Evolutionary conservation across 495 filamentous ascomycete genomes (phyloP), one percentile per base, ranked within the genome.

Genomic region (Penicillium flavigenum): DNA sequence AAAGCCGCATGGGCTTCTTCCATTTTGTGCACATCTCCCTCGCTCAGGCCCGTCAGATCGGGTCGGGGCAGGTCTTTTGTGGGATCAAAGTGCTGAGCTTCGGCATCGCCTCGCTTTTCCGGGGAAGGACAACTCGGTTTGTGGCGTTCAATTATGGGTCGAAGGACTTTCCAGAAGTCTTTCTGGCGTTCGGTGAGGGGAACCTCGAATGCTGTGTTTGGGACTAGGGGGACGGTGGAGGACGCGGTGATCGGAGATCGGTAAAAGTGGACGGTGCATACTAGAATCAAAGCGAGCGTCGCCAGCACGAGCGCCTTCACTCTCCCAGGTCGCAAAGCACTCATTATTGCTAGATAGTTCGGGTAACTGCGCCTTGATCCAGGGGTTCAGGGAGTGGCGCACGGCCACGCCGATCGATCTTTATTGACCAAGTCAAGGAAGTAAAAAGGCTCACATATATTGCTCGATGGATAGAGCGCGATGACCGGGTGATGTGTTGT

Each of bases 1-100:
- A 79, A 83, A 1, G 58, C 58, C 24, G 73, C 68, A 66, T 83
- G 80, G 3, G 73, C 71, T 34, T 68, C 64, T 31, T 72, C 66
- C 76, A 79, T 76, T 32, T 57, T 58, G 11, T 58, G 59, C 38
- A 69, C 42, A 31, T 71, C 63, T n/a, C 61, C 63, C 41, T 76
- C 72, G 12, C 61, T 66, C 52, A 77, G 39, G 8, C 54, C 47
- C 2, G 74, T 69, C 47, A 76, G 34, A 41, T 77, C 74, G 20
- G 75, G 74, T 31, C 74, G 67, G 17, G 62, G 64, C 7, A 55
- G 50, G 31, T 63, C 62, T 2, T 71, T 60, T 6, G 63, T 64
- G 19, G 76, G 68, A 45, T 77, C 66, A 63, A 74, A 78, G 46
- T 66, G 58, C 12, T 62, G 58, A 1, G 63, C 62, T 10, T 56